phyloP scores from a whole-genome alignment of 2,329 filamentous ascomycete genomes.

The Chaetomium sp. region DNA sequence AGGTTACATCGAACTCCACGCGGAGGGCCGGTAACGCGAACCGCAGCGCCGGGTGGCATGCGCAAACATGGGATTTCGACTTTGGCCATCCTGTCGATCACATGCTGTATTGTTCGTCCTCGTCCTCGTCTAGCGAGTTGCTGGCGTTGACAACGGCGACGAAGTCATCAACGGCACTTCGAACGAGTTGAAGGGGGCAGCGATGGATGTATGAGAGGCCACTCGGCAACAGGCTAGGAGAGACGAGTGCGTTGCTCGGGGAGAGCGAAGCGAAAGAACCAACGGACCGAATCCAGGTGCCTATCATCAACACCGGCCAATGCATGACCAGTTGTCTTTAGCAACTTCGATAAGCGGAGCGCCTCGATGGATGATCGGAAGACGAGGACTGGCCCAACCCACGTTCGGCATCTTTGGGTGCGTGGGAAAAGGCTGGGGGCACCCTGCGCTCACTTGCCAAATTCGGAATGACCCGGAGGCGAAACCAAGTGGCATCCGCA shows the following conservation, averaged over 20 bases:
- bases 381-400: slow-evolving; percentile 12
- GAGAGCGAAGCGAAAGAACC: slow-evolving; percentile 1
- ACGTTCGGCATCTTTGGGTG: background rate
- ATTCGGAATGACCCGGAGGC: slow-evolving; percentile 27
- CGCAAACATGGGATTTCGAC: slow-evolving; percentile 3
- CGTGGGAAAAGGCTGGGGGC: slow-evolving; percentile 14
- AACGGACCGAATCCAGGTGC: slow-evolving; percentile 22
- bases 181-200: background rate
- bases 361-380: slow-evolving; percentile 18
- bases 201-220: background rate
- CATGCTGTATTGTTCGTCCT: background rate
- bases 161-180: background rate
- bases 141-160: background rate
- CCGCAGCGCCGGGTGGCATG: slow-evolving; percentile 1
- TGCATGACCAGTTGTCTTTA: slow-evolving; percentile 30
- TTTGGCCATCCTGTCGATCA: background rate
- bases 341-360: slow-evolving; percentile 25
- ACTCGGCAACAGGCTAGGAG: background rate
- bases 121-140: background rate
- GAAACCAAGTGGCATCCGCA: background rate
- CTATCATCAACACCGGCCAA: slow-evolving; percentile 25
- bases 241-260: slow-evolving; percentile 5
- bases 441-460: slow-evolving; percentile 20
- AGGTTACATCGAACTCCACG: slow-evolving; percentile 10
- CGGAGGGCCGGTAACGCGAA: background rate